Evolutionary conservation across 176 grass and related monocot genomes (phyloP).

Genomic region (Oryza punctata): DNA sequence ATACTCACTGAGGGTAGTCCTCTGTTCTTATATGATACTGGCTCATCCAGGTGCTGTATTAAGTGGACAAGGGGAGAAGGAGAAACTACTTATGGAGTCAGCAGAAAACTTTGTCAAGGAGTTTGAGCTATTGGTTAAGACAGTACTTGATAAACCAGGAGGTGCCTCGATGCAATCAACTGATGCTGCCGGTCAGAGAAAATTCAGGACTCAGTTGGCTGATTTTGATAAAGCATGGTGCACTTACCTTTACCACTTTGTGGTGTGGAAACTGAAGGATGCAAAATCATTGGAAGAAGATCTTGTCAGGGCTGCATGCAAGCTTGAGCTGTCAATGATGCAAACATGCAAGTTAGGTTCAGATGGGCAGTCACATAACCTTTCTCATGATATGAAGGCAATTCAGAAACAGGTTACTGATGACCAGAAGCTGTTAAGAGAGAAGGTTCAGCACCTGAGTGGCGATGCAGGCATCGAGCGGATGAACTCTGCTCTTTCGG

Average conservation of each 20-base stretch:
- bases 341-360: conserved; percentile 81
- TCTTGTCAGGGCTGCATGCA: conserved; percentile 93
- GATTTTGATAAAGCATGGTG: conserved; percentile 86
- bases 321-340: conserved; percentile 97
- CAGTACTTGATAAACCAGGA: conserved; percentile 50
- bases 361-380: conserved; percentile 50
- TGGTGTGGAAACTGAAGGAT: conserved; percentile 97
- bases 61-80: conserved; percentile 80
- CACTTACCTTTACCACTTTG: conserved; percentile 84
- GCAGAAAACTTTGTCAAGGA: conserved; percentile 61
- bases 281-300: conserved; percentile 90
- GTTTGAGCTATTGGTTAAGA: conserved; percentile 72
- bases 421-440: conserved; percentile 81
- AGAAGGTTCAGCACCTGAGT: conserved; percentile 93
- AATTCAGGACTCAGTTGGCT: conserved; percentile 60
- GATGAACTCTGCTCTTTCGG: conserved; percentile 82
- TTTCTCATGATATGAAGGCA: conserved; percentile 92
- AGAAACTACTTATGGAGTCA: conserved; percentile 67
- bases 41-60: conserved; percentile 94
- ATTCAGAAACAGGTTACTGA: conserved; percentile 94
- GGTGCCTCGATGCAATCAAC: conserved; percentile 35
- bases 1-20: conserved; percentile 79
- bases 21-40: conserved; percentile 98
- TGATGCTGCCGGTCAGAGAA: conserved; percentile 33
- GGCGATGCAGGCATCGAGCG: conserved; percentile 79